Evolutionary conservation across 176 grass and related monocot genomes (phyloP).

Genomic region (Microstegium vimineum): DNA sequence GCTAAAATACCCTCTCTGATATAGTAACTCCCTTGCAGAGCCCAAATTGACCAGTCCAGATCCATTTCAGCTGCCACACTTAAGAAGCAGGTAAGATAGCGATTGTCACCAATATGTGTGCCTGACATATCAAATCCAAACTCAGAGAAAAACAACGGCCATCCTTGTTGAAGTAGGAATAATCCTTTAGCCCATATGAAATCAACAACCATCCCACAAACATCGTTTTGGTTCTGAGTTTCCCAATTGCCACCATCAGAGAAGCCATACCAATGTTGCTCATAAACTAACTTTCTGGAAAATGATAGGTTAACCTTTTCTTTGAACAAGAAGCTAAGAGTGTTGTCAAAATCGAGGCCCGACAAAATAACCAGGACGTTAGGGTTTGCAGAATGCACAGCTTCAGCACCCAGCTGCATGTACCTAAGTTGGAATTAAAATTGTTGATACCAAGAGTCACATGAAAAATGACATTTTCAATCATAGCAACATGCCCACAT

Average conservation of each 20-base stretch:
- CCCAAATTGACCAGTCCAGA: conserved; percentile 94
- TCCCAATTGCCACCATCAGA: conserved; percentile 83
- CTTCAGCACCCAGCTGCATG: conserved; percentile 87
- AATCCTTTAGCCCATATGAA: conserved; percentile 57
- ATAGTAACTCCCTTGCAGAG: conserved; percentile 91
- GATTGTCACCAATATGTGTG: conserved; percentile 61
- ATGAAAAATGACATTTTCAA: not conserved
- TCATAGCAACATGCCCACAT: conserved; percentile 44
- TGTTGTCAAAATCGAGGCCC: conserved; percentile 80
- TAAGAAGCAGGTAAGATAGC: conserved; percentile 79
- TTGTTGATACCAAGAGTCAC: conserved; percentile 1
- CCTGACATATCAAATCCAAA: conserved; percentile 91
- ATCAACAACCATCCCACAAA: conserved; percentile 46
- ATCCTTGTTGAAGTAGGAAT: conserved; percentile 71
- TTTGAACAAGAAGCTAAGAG: conserved; percentile 57
- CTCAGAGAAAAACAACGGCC: conserved; percentile 91
- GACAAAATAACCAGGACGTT: conserved; percentile 77
- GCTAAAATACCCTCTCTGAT: conserved; percentile 65
- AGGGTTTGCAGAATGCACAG: conserved; percentile 72
- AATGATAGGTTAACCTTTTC: conserved; percentile 57
- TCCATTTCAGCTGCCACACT: conserved; percentile 83
- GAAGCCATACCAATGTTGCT: conserved; percentile 95
- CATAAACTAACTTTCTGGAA: conserved; percentile 76
- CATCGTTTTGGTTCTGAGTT: conserved; percentile 63
- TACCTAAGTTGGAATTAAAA: conserved; percentile 56